These are phyloP conservation scores for Sanghuangporus weigelae DNA, from an alignment of 1,284 basidiomycete genomes.

Conservation along the genomic window DNA sequence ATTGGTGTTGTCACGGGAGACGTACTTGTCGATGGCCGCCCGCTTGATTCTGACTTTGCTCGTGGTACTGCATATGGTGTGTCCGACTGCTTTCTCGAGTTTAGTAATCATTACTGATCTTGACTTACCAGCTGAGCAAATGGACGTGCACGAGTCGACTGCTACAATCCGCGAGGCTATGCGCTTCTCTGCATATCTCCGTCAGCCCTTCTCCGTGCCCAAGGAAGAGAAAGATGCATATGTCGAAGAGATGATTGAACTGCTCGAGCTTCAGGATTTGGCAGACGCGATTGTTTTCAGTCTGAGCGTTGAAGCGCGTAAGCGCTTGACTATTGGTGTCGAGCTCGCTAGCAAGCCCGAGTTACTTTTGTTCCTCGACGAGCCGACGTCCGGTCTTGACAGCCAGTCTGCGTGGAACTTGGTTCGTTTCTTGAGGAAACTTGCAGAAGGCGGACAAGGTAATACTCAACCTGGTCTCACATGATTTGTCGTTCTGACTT, in stretches of 20 bases:
- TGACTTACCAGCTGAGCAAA: slow-evolving; percentile 67
- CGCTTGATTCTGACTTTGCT: slow-evolving; percentile 74
- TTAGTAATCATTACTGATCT: slow-evolving; percentile 15
- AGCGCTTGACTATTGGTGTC: slow-evolving; percentile 85
- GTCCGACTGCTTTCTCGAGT: slow-evolving; percentile 17
- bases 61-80: slow-evolving; percentile 71
- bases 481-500: neutral
- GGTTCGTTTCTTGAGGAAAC: slow-evolving; percentile 77
- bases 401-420: slow-evolving; percentile 83
- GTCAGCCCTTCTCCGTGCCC: slow-evolving; percentile 74
- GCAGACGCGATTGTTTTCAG: slow-evolving; percentile 59
- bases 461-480: slow-evolving; percentile 24
- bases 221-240: slow-evolving; percentile 80
- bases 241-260: slow-evolving; percentile 70
- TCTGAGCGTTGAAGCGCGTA: slow-evolving; percentile 74
- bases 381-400: slow-evolving; percentile 65
- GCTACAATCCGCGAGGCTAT: slow-evolving; percentile 87
- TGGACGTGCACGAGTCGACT: slow-evolving; percentile 85
- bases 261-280: slow-evolving; percentile 62
- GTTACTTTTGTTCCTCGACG: slow-evolving; percentile 50
- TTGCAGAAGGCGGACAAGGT: slow-evolving; percentile 84
- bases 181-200: slow-evolving; percentile 83
- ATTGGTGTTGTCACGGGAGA: slow-evolving; percentile 83
- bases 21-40: slow-evolving; percentile 71
- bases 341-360: slow-evolving; percentile 83